Base-by-base conservation (phyloP, 176 grass and related monocot genomes). In the Coix lacrymajobi region DNA sequence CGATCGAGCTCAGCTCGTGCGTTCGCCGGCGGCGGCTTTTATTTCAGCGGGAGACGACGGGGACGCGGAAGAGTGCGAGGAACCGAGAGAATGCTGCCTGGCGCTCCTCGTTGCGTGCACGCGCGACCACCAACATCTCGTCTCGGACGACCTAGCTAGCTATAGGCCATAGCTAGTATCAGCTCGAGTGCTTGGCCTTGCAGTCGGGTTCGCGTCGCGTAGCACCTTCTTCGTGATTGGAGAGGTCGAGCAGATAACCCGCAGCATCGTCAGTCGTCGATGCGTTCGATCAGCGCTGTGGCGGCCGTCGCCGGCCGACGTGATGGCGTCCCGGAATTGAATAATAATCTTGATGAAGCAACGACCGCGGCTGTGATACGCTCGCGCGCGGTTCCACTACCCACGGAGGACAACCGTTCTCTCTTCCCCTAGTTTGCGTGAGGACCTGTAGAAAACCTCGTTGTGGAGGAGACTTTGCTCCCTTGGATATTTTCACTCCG, bases 91-190 rank as follows among this genome's bases (percentile, higher is more conserved):
- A 52, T 11, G 20, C 16, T 32, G 3, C 20, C n/a, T n/a, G n/a
- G n/a, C n/a, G n/a, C 17, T 69, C 30, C 10, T 69, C 17, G 30
- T 26, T 84, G 81, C 86, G 74, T 45, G 81, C 33, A 65, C 57
- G 74, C 67, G 67, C 81, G 57, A 68, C 56, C 81, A 79, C 65
- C 81, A 57, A 4, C 10, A 7, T 54, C 20, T 54, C 20, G 40
- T 64, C 33, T 36, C 26, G n/a, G n/a, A n/a, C n/a, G n/a, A n/a
- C 19, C 17, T 48, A 69, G 10, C 20, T 20, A 31, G 37, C 22
- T 29, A 5, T 46, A 30, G 70, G 24, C 37, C 24, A 10, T 40
- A 29, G 25, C 26, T 29, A 11, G 22, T 1, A 13, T 34, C 54
- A 8, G 13, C 52, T 20, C 13, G 37, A 28, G 25, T 62, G 31